Evolutionary conservation across 345 rosid genomes (phyloP).

Genomic region (Capsella bursapastoris): DNA sequence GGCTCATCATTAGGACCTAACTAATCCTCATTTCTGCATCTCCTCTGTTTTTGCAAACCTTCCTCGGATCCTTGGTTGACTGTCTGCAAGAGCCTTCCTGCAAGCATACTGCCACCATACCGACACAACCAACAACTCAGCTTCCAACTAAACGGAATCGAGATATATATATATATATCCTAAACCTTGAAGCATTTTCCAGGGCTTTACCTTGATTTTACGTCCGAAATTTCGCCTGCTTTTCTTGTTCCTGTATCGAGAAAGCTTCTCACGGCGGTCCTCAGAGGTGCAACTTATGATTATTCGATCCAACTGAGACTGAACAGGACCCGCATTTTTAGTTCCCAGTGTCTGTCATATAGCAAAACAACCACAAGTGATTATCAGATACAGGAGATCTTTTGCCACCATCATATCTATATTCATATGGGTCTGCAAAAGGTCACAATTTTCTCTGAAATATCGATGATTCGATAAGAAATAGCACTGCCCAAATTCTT

Average conservation of each 20-base stretch:
- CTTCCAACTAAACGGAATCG: not conserved
- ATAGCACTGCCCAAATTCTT: not conserved
- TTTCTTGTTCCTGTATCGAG: conserved; percentile 91
- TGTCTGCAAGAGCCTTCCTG: conserved; percentile 98
- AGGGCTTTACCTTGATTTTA: conserved; percentile 75
- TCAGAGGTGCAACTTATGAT: conserved; percentile 59
- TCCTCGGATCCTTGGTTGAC: conserved; percentile 94
- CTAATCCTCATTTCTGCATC: conserved; percentile 48
- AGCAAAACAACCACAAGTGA: conserved; percentile 55
- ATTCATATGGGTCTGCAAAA: not conserved
- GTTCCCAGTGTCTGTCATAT: conserved; percentile 69
- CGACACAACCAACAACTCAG: conserved; percentile 4
- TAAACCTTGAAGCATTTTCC: not conserved
- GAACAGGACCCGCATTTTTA: conserved; percentile 42
- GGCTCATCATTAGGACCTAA: conserved; percentile 31
- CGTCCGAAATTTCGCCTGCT: conserved; percentile 89
- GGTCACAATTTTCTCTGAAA: not conserved
- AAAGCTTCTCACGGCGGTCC: conserved; percentile 90
- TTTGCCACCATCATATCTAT: not conserved
- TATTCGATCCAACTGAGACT: conserved; percentile 59
- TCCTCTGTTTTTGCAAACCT: conserved; percentile 93
- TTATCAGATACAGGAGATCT: not conserved
- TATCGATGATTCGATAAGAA: not conserved
- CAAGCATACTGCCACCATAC: conserved; percentile 77
- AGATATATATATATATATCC: not conserved